These are phyloP conservation scores for Diospyros kaki DNA, from an alignment of 148 eudicot species.

Conservation along the genomic window DNA sequence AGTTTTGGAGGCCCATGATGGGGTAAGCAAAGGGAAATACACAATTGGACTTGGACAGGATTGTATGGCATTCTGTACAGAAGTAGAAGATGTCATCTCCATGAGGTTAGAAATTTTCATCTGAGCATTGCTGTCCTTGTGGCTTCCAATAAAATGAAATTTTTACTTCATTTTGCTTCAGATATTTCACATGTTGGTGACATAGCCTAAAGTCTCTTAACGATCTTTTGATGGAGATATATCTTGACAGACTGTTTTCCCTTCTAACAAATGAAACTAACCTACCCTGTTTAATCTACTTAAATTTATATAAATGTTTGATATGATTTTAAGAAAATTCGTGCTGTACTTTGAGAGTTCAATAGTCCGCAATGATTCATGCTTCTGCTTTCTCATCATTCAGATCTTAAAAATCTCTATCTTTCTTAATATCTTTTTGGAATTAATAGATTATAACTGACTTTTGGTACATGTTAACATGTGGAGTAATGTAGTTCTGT, in stretches of 20 bases:
- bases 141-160: neutral
- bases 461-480: neutral
- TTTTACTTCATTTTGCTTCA: neutral
- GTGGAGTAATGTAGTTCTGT: neutral
- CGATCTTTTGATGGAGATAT: neutral
- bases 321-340: neutral
- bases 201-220: neutral
- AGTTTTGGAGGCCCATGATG: slow-evolving; percentile 90
- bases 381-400: neutral
- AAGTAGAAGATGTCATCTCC: slow-evolving; percentile 98
- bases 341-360: neutral
- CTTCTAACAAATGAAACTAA: neutral
- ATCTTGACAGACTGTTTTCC: neutral
- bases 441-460: neutral
- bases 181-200: neutral
- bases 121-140: neutral
- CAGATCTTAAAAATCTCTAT: too few species aligned
- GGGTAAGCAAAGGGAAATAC: slow-evolving; percentile 94
- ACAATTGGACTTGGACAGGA: slow-evolving; percentile 99
- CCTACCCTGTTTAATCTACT: neutral
- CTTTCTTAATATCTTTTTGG: too few species aligned
- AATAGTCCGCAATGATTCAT: neutral
- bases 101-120: slow-evolving; percentile 56
- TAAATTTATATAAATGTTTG: neutral
- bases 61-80: slow-evolving; percentile 94